Evolutionary conservation across 2,329 filamentous ascomycete species (phyloP).

Genomic region (Colletotrichum limetticola): DNA sequence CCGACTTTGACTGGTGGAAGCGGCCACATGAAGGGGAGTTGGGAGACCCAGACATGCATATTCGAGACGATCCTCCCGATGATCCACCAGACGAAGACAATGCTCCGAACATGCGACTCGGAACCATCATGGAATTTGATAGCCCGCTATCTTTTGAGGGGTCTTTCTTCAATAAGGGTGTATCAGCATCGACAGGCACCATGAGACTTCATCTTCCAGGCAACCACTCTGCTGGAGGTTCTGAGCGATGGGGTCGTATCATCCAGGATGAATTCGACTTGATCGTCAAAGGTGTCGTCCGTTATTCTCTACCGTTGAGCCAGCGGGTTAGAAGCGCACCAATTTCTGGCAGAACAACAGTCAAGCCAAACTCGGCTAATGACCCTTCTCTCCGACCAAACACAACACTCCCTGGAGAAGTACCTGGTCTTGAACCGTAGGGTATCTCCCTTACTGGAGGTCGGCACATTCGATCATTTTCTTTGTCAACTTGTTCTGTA

Average conservation of each 20-base stretch:
- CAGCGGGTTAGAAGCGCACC: slow-evolving; percentile 68
- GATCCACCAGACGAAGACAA: slow-evolving; percentile 75
- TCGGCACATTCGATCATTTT: slow-evolving; percentile 36
- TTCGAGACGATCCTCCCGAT: slow-evolving; percentile 48
- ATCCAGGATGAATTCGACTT: slow-evolving; percentile 93
- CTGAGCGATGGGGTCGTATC: slow-evolving; percentile 89
- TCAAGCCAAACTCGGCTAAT: slow-evolving; percentile 72
- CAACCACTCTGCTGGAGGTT: slow-evolving; percentile 88
- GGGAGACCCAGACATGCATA: slow-evolving; percentile 33
- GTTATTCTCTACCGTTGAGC: slow-evolving; percentile 77
- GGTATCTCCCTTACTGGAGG: neutral
- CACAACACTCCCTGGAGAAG: slow-evolving; percentile 43
- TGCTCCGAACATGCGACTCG: slow-evolving; percentile 89
- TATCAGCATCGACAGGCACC: slow-evolving; percentile 81
- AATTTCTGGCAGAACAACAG: slow-evolving; percentile 68
- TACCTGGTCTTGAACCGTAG: slow-evolving; percentile 20
- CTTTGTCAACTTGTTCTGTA: slow-evolving; percentile 44
- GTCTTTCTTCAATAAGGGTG: slow-evolving; percentile 81
- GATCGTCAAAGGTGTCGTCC: slow-evolving; percentile 89
- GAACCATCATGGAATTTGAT: slow-evolving; percentile 87
- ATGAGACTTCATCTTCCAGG: slow-evolving; percentile 85
- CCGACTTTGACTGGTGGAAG: slow-evolving; percentile 70
- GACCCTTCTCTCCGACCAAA: slow-evolving; percentile 56
- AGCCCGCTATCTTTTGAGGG: slow-evolving; percentile 90
- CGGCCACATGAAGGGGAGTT: slow-evolving; percentile 45